These are phyloP conservation scores for Lasiosphaeris hirsuta DNA, from an alignment of 495 filamentous ascomycete species.

Conservation along the genomic window DNA sequence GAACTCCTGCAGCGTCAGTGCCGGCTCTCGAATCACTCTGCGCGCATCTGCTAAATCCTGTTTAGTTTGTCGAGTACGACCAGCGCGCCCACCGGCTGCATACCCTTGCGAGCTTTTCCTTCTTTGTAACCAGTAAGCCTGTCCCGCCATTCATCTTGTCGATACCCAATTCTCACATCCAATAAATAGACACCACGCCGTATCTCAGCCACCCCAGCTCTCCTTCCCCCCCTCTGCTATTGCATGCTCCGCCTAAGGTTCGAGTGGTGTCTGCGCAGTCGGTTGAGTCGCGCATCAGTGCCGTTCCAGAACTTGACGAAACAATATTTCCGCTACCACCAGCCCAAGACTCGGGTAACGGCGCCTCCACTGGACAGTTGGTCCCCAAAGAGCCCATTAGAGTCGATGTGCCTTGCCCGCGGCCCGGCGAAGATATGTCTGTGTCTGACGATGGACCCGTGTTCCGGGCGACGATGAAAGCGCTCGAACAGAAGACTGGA, in stretches of 20 bases:
- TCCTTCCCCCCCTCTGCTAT: conserved; percentile 65
- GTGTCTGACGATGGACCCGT: conserved; percentile 88
- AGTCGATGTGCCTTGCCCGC: conserved; percentile 81
- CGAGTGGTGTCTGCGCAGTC: conserved; percentile 81
- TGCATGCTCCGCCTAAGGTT: conserved; percentile 69
- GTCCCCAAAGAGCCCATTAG: conserved; percentile 60
- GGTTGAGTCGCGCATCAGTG: conserved; percentile 71
- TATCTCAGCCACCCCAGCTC: conserved; percentile 46
- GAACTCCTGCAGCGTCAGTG: conserved; percentile 79
- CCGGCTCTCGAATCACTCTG: background rate
- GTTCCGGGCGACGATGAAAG: conserved; percentile 96
- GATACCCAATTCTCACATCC: background rate
- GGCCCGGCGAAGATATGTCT: conserved; percentile 83
- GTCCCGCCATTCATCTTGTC: background rate
- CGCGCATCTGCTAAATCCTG: conserved; percentile 21
- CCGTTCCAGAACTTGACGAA: conserved; percentile 54
- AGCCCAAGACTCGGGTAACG: conserved; percentile 39
- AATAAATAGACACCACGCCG: conserved; percentile 31
- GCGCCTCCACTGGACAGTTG: conserved; percentile 30
- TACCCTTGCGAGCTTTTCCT: conserved; percentile 86
- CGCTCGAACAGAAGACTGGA: conserved; percentile 94
- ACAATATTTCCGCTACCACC: conserved; percentile 63
- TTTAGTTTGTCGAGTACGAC: conserved; percentile 90
- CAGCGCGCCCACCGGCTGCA: conserved; percentile 84
- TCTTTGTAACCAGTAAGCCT: conserved; percentile 81